Conservation (phyloP, 148 eudicot species). For the Vaccinium macrocarpon region DNA sequence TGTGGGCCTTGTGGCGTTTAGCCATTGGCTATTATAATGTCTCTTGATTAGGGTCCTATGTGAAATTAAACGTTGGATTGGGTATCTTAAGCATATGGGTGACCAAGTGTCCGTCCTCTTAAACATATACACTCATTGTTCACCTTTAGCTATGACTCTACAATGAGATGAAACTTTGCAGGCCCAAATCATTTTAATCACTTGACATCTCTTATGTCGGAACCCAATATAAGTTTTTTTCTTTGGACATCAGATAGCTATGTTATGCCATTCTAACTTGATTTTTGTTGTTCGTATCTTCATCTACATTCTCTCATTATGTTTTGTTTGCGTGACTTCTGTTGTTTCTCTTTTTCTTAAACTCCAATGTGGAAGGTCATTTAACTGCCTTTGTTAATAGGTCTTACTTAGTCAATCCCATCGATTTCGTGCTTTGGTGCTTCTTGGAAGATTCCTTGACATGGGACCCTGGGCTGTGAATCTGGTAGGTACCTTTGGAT, state of each 20-base stretch:
- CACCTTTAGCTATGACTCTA: neutral
- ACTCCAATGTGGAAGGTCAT: conserved; percentile 9
- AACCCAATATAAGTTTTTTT: conserved; percentile 8
- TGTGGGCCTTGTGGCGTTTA: too few species aligned
- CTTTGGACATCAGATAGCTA: neutral
- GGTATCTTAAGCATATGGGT: neutral
- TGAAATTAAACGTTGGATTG: neutral
- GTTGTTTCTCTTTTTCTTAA: neutral
- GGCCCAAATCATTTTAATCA: neutral
- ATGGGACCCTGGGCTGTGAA: conserved; percentile 99
- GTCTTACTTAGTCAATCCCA: conserved; percentile 95
- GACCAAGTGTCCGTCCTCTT: neutral
- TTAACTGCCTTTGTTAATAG: conserved; percentile 30
- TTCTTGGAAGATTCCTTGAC: conserved; percentile 96
- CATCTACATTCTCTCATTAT: neutral
- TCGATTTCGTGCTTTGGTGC: conserved; percentile 93
- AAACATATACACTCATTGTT: neutral
- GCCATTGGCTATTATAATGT: neutral
- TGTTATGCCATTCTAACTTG: neutral
- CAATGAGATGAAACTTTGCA: neutral
- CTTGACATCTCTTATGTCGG: neutral
- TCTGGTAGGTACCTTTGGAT: conserved; percentile 54
- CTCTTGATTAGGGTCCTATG: neutral
- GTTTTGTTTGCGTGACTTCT: neutral
- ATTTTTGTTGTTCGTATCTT: neutral